Evolutionary conservation across 768 basidiomycete genomes (phyloP), one percentile per base, ranked within the genome.

Genomic region (Gymnopilus junonius): DNA sequence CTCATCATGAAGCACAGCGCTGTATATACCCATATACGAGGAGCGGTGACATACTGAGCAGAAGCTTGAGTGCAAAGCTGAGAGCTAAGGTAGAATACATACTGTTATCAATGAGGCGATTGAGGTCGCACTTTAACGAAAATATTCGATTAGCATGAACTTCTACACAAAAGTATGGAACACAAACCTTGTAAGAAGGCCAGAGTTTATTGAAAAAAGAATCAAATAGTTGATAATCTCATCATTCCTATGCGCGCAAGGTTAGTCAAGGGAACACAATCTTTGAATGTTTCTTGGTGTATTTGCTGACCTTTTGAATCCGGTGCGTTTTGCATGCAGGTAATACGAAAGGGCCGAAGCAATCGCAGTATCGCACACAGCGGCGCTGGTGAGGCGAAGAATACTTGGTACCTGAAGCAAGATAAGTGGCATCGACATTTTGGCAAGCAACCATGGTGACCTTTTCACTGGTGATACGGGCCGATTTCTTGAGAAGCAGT

Each of bases 161-260:
- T 14, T n/a, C 10, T 29, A 12, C 12, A 34, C 12, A 23, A 15
- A 35, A 25, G 2, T 31, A 14, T 7, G n/a, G 11, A 1, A 21
- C 8, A 43, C 60, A 8, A 63, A 74, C 75, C 74, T 75, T 40
- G 73, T 72, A 14, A 75, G 56, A 10, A 77, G 58, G 10, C 76
- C 76, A 51, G 75, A 73, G 40, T 77, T 75, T 21, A 77, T 73
- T 21, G 75, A 70, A 61, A 73, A 74, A 21, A 75, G 48, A 46
- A 77, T 77, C 58, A 77, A 55, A 27, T 73, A 71, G 60, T 77
- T 73, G 54, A 77, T 75, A n/a, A 77, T 71, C 59, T 73, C 69
- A 45, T 77, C 76, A 23, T 70, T 75, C 57, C 74, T 77, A 37
- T 0, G 56, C 12, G n/a, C 11, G 14, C 17, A 34, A 46, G 15